Conservation (phyloP, 2,329 filamentous ascomycete genomes). For the Ceratocystiopsis brevicomis region DNA sequence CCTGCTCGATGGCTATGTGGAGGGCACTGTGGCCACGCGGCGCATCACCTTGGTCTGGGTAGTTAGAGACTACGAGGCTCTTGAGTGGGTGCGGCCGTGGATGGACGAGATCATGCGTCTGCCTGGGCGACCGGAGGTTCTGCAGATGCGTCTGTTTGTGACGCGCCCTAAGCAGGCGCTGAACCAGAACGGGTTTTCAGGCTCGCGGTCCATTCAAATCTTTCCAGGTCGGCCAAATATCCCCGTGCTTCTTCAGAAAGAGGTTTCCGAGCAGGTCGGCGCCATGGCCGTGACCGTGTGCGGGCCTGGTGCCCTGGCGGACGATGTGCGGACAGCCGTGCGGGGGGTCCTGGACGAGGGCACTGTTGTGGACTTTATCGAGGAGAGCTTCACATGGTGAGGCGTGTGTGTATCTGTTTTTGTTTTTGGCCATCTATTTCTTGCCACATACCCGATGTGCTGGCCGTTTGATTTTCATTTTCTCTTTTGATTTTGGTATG, state of each 20-base stretch:
- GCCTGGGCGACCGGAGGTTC: constrained; percentile 60
- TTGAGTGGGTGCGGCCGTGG: constrained; percentile 89
- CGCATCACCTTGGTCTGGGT: constrained; percentile 79
- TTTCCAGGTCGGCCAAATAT: constrained; percentile 78
- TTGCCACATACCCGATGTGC: background rate
- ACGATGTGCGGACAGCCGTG: constrained; percentile 55
- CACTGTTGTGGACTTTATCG: constrained; percentile 52
- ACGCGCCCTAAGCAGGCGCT: constrained; percentile 61
- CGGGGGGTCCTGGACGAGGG: constrained; percentile 39
- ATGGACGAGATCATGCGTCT: constrained; percentile 57
- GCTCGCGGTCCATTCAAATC: constrained; percentile 67
- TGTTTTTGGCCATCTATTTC: background rate
- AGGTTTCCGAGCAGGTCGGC: constrained; percentile 64
- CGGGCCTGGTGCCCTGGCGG: constrained; percentile 54
- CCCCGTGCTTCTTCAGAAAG: constrained; percentile 57
- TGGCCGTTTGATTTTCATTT: background rate
- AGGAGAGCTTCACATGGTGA: constrained; percentile 57
- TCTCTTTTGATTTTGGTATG: background rate
- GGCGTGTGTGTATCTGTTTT: background rate
- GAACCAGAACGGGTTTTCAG: constrained; percentile 40
- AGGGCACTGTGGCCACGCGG: constrained; percentile 59
- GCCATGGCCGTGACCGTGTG: constrained; percentile 78
- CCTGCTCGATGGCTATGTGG: constrained; percentile 48
- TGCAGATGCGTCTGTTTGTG: constrained; percentile 77
- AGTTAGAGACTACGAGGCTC: constrained; percentile 69